Evolutionary conservation across 345 rosid species (phyloP), one percentile per base, ranked within the genome.

Genomic region (Salix viminalis): DNA sequence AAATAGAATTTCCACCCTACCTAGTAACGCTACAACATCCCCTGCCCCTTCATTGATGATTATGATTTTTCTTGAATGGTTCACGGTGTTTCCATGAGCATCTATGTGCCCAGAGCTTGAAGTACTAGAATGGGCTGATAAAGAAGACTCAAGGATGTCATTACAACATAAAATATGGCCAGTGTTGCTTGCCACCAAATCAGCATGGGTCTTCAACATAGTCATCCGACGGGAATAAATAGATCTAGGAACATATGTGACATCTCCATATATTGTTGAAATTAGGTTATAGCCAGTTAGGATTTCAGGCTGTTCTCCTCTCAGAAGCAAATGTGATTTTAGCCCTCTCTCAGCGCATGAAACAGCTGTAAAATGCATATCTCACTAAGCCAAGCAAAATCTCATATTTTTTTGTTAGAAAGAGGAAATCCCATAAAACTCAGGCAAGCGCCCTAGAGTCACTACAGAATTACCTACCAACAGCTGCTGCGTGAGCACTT

Each of bases 21-120:
- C 99, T n/a, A 93, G 86, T 72, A 93, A 84, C 21, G 97, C 97
- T 60, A 88, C 82, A 72, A 85, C 84, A 82, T 89, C 94, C 65
- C 93, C 93, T 3, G 97, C 93, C 39, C 97, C 99, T 91, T 95
- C 99, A 82, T 90, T 95, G 44, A 95, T 81, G 56, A 95, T 83
- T 52, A 83, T 48, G 74, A 95, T 92, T 86, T 88, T 95, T 77
- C 81, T 86, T 64, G 65, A 48, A 75, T 71, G 62, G 72, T 72
- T 70, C 44, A 71, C 56, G 3, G 67, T 62, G 37, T 61, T 74
- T 15, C 19, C 70, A 77, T 54, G 41, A 58, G 62, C 67, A 72
- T 81, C 75, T 52, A 60, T 74, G 83, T 71, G 78, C 62, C 67
- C 75, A 77, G 19, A 67, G 64, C 81, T 75, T 65, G 76, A 64